Percentiles rank a stretch among this genome's conserved stretches.
These are phyloP conservation scores for Plasmodium knowlesi DNA, from an alignment of 169 alveolate species.

Conservation along the genomic window DNA sequence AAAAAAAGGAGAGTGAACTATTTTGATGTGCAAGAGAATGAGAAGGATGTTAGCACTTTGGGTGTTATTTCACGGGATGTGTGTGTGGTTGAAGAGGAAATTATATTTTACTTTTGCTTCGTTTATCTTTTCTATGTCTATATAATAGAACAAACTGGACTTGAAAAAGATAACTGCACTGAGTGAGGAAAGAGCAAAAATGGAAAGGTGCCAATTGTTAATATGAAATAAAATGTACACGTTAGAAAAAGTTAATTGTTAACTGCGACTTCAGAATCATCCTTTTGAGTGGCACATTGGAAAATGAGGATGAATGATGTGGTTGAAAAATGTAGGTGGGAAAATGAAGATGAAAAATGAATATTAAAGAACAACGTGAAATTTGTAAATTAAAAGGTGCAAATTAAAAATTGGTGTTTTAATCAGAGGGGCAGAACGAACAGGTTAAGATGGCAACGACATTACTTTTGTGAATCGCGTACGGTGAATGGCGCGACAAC, in stretches of 20 bases:
- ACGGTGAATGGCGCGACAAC: background rate
- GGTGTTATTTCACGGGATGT: background rate
- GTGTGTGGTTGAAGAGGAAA: background rate
- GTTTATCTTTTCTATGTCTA: background rate
- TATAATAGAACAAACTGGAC: background rate
- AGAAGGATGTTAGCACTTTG: background rate
- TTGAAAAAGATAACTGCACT: background rate
- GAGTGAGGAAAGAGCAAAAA: background rate
- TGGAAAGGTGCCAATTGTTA: background rate
- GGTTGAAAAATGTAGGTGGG: background rate
- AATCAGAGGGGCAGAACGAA: background rate
- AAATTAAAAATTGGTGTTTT: background rate
- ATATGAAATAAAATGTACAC: background rate
- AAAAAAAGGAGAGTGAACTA: background rate
- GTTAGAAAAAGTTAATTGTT: background rate
- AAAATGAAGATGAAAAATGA: background rate
- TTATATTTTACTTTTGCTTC: background rate
- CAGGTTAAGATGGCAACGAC: background rate
- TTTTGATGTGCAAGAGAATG: background rate
- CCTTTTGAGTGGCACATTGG: background rate
- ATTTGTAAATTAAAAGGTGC: background rate
- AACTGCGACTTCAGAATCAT: background rate
- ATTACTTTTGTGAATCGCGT: background rate
- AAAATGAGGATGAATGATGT: too few species aligned
- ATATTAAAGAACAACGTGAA: too few species aligned